phyloP scores from a whole-genome alignment of 2,329 filamentous ascomycete genomes.

The Talaromyces amestolkiae region DNA sequence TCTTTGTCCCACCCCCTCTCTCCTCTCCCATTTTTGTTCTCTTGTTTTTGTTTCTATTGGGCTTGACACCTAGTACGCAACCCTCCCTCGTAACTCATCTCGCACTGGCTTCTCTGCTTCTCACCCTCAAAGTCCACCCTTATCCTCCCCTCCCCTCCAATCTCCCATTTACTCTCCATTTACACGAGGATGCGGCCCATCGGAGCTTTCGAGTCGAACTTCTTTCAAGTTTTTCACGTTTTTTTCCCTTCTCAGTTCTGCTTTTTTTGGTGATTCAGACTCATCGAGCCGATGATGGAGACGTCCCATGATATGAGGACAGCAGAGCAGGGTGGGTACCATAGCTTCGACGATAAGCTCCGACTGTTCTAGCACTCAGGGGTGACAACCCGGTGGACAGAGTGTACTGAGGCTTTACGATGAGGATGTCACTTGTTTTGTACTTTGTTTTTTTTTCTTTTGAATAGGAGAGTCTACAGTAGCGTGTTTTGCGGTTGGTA shows the following conservation, averaged over 20 bases:
- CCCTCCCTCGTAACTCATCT: conserved; percentile 4
- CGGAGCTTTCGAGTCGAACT: conserved; percentile 1
- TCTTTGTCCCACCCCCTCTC: neutral
- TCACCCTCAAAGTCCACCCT: conserved; percentile 12
- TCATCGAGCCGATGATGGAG: conserved; percentile 14
- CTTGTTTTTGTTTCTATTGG: neutral
- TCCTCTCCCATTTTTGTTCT: neutral
- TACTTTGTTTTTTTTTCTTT: neutral
- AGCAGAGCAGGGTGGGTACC: conserved; percentile 10
- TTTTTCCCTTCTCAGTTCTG: neutral
- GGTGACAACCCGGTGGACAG: conserved; percentile 9
- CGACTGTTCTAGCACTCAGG: conserved; percentile 14
- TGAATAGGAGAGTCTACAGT: no score
- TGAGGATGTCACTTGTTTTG: neutral
- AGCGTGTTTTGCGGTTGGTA: no score
- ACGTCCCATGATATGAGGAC: conserved; percentile 4
- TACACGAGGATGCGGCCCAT: conserved; percentile 1
- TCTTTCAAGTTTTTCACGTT: neutral
- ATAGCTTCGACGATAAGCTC: conserved; percentile 19
- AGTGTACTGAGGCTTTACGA: conserved; percentile 13
- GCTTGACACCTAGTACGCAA: conserved; percentile 7
- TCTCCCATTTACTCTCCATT: no score
- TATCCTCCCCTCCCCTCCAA: neutral
- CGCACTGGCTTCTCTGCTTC: conserved; percentile 9
- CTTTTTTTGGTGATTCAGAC: conserved; percentile 4